phyloP scores from a whole-genome alignment of 2,329 filamentous ascomycete genomes.

The Pseudocercospora fijiensis region DNA sequence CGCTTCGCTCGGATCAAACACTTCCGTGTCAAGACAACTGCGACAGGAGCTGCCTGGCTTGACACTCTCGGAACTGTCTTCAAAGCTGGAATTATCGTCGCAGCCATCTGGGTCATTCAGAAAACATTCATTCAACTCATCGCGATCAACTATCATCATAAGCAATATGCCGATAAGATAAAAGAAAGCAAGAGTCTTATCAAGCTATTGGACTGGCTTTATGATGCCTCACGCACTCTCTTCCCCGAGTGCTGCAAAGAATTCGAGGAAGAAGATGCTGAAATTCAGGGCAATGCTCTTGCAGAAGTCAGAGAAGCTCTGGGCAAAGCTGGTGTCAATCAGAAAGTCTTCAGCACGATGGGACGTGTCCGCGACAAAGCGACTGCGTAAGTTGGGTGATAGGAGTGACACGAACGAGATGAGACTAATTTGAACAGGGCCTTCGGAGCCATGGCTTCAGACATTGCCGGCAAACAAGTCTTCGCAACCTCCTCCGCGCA shows the following conservation, averaged over 20 bases:
- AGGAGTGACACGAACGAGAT: not conserved
- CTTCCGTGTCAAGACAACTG: conserved; percentile 19
- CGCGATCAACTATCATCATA: conserved; percentile 70
- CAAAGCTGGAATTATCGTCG: conserved; percentile 61
- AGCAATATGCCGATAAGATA: conserved; percentile 70
- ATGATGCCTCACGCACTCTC: conserved; percentile 74
- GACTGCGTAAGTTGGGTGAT: conserved; percentile 52
- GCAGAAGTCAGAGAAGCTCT: conserved; percentile 48
- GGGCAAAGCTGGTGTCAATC: conserved; percentile 57
- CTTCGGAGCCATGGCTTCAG: conserved; percentile 80
- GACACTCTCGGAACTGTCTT: conserved; percentile 57
- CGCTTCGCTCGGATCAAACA: too few relatives aligned
- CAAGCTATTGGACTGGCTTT: conserved; percentile 69
- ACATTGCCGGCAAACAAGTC: conserved; percentile 81
- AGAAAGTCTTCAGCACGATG: conserved; percentile 62
- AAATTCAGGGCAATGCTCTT: conserved; percentile 74
- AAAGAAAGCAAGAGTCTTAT: conserved; percentile 76
- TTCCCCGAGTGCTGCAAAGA: conserved; percentile 82
- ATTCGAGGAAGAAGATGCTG: conserved; percentile 75
- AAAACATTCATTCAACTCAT: conserved; percentile 71
- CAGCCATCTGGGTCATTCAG: conserved; percentile 64
- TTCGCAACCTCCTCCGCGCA: conserved; percentile 53
- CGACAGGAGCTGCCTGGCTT: conserved; percentile 42
- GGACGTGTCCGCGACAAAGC: conserved; percentile 74
- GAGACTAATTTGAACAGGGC: conserved; percentile 51